phyloP scores from a whole-genome alignment of 805 yeast genomes.

The Ogataea haglerorum region DNA sequence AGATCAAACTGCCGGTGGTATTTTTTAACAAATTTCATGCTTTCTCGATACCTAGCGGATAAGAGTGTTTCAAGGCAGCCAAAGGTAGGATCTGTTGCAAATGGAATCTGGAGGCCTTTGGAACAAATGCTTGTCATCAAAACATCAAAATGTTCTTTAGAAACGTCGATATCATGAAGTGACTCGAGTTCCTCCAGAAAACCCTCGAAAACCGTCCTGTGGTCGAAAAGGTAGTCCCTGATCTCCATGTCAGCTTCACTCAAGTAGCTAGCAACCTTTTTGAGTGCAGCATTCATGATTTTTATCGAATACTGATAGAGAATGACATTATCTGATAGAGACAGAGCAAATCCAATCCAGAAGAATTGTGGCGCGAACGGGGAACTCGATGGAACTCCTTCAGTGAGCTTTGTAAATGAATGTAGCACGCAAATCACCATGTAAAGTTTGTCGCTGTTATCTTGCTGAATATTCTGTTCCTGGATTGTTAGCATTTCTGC shows the following conservation, averaged over 20 bases:
- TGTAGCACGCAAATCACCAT: conserved; percentile 39
- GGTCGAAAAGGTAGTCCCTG: conserved; percentile 29
- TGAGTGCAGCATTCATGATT: conserved; percentile 36
- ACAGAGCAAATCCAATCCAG: conserved; percentile 40
- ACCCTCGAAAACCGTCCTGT: conserved; percentile 39
- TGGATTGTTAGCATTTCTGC: conserved; percentile 29
- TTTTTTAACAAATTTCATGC: conserved; percentile 6
- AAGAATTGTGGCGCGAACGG: conserved; percentile 45
- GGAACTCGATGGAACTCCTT: conserved; percentile 46
- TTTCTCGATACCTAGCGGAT: conserved; percentile 40
- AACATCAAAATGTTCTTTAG: conserved; percentile 47
- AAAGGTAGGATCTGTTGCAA: conserved; percentile 48
- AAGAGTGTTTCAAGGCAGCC: conserved; percentile 43
- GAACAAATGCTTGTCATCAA: conserved; percentile 45
- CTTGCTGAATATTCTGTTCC: conserved; percentile 18
- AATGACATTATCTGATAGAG: conserved; percentile 25
- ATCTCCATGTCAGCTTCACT: conserved; percentile 28
- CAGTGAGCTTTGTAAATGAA: conserved; percentile 45
- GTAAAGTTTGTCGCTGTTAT: conserved; percentile 20
- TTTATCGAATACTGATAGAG: conserved; percentile 32
- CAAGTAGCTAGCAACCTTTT: conserved; percentile 32
- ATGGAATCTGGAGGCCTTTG: conserved; percentile 59
- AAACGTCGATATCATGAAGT: conserved; percentile 37
- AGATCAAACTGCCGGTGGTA: conserved; percentile 13
- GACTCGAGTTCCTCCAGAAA: conserved; percentile 43